These are phyloP conservation scores for Curvularia eragrostidis DNA, from an alignment of 2,329 filamentous ascomycete genomes.

Conservation along the genomic window DNA sequence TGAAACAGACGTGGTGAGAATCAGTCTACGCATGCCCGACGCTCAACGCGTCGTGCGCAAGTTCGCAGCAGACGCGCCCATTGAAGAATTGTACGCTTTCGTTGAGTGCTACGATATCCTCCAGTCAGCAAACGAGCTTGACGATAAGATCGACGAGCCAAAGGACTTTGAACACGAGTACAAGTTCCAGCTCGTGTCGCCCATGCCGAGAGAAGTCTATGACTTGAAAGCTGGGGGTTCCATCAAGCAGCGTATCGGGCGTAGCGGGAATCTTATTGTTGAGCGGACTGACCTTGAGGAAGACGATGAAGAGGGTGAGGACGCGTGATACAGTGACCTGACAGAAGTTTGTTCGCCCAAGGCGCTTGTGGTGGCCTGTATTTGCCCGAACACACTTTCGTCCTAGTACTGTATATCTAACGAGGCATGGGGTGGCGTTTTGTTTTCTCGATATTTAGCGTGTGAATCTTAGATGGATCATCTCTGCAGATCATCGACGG, in stretches of 20 bases:
- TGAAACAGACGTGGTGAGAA: constrained; percentile 74
- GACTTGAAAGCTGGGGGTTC: constrained; percentile 70
- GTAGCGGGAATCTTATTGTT: constrained; percentile 87
- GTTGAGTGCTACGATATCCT: constrained; percentile 86
- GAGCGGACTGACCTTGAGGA: constrained; percentile 70
- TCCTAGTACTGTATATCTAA: no score
- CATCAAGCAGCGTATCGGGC: constrained; percentile 75
- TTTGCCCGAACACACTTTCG: no score
- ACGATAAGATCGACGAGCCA: constrained; percentile 58
- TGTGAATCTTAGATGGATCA: not conserved
- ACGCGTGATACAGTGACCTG: no score
- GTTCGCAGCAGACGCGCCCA: constrained; percentile 70
- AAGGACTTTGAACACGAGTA: constrained; percentile 80
- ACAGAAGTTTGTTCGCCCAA: no score
- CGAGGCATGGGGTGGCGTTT: constrained; percentile 8
- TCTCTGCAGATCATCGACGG: not conserved
- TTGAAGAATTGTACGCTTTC: constrained; percentile 95
- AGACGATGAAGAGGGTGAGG: constrained; percentile 45
- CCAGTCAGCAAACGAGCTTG: constrained; percentile 50
- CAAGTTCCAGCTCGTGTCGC: constrained; percentile 81
- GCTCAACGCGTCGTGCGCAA: constrained; percentile 78
- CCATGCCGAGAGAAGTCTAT: constrained; percentile 84
- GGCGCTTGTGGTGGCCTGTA: no score
- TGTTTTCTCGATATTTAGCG: constrained; percentile 8
- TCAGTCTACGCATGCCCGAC: constrained; percentile 67